Evolutionary conservation across 306 rosid species (phyloP), one percentile per base, ranked within the genome.

Genomic region (Cucurbita argyrosperma): DNA sequence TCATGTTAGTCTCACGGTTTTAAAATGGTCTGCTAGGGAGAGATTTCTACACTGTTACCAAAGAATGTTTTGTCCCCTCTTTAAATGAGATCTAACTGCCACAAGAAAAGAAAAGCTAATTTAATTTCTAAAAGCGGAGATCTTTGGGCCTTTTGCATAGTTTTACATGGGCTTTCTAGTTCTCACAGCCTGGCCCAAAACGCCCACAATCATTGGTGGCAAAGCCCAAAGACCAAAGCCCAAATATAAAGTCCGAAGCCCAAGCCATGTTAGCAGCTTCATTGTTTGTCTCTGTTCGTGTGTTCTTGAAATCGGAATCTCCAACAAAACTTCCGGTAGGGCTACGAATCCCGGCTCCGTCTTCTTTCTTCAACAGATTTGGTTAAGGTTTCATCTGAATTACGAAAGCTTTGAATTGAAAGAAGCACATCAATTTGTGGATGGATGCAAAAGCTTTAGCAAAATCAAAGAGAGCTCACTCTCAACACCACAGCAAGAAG

Each of bases 361-460:
- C 14, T 12, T 30, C 66, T 23, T 57, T 23, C 45, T 60, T 60
- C 43, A 30, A 14, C 15, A 62, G 42, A 12, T 62, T 39, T 15
- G 30, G 13, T 15, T 7, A 62, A 8, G 12, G 42, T 37, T 62
- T 23, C 69, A 62, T 62, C 43, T 62, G 69, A 38, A 7, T 62
- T 62, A 26, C 69, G 8, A 26, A 38, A 3, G 9, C 69, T 39
- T 39, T 16, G 46, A 62, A 38, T 62, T 39, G 47, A 62, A 62
- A 6, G 8, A 53, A 37, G 9, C 7, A 6, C 16, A 71, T 71
- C 40, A 11, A 18, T 16, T 42, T 65, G 14, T 26, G 4, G 26
- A 90, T 92, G 96, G 98, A 92, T 76, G 83, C 87, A 19, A 90
- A 92, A 78, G 69, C 89, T 43, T 76, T 92, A 80, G 96, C 98